These are phyloP conservation scores for Cruciata laevipes DNA, from an alignment of 257 asterid genomes.

Conservation along the genomic window DNA sequence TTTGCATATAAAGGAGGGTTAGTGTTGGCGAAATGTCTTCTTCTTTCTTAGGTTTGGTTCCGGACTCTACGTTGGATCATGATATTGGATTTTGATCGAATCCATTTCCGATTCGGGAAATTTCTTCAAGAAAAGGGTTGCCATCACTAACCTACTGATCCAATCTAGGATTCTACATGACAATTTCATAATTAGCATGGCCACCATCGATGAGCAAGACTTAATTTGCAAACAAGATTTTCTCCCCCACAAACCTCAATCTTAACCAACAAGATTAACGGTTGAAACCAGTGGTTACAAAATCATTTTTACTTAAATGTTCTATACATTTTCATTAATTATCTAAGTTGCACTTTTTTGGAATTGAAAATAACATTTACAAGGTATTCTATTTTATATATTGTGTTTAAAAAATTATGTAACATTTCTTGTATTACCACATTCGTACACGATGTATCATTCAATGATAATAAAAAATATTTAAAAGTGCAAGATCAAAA, in stretches of 20 bases:
- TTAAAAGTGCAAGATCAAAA: too few relatives aligned
- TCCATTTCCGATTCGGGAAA: not conserved
- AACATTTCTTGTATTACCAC: too few relatives aligned
- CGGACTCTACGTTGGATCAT: not conserved
- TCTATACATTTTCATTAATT: too few relatives aligned
- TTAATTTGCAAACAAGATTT: conserved; percentile 9
- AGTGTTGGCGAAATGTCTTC: conserved; percentile 17
- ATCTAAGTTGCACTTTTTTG: too few relatives aligned
- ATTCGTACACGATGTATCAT: too few relatives aligned
- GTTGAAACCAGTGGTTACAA: not conserved
- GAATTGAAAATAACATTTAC: too few relatives aligned
- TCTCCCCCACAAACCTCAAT: not conserved
- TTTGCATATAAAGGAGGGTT: too few relatives aligned
- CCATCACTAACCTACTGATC: conserved; percentile 19
- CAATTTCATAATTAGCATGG: conserved; percentile 15
- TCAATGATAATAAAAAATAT: too few relatives aligned
- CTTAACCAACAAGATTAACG: conserved; percentile 17
- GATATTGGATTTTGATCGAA: not conserved
- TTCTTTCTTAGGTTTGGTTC: conserved; percentile 2
- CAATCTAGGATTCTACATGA: conserved; percentile 7
- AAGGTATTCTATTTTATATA: too few relatives aligned
- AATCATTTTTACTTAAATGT: too few relatives aligned
- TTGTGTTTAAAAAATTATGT: too few relatives aligned
- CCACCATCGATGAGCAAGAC: conserved; percentile 8
- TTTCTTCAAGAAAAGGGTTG: conserved; percentile 1